Evolutionary conservation across 176 grass and related monocot species (phyloP).

Genomic region (Puya raimondii): DNA sequence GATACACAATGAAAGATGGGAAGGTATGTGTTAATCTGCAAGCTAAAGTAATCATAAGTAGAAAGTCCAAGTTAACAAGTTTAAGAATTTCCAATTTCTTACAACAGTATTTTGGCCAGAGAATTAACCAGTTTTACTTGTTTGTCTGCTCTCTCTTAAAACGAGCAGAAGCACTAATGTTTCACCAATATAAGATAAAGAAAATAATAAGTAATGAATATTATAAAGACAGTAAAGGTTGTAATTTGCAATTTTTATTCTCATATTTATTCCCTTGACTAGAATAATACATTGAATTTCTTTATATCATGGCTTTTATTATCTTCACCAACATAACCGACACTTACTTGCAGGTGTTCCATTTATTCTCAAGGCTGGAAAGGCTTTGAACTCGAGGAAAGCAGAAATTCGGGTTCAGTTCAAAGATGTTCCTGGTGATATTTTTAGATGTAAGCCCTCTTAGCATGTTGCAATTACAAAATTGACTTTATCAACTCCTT

Average conservation of each 20-base stretch:
- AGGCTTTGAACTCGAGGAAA: slow-evolving; percentile 91
- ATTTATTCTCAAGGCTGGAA: slow-evolving; percentile 98
- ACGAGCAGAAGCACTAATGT: too few relatives aligned
- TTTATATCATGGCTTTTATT: slow-evolving; percentile 5
- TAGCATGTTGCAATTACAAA: slow-evolving; percentile 1
- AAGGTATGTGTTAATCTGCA: slow-evolving; percentile 42
- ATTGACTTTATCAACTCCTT: not conserved
- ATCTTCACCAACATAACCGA: slow-evolving; percentile 21
- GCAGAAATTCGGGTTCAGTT: slow-evolving; percentile 98
- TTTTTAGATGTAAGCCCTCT: slow-evolving; percentile 69
- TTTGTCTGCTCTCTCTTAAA: too few relatives aligned
- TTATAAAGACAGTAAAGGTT: not conserved
- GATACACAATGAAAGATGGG: slow-evolving; percentile 99
- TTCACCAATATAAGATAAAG: not conserved
- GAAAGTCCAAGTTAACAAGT: too few relatives aligned
- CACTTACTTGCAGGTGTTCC: slow-evolving; percentile 70
- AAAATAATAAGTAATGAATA: not conserved
- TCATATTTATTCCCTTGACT: not conserved
- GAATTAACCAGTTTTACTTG: too few relatives aligned
- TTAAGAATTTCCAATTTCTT: too few relatives aligned
- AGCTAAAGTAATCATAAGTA: not conserved
- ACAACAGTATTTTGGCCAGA: too few relatives aligned
- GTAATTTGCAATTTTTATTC: not conserved
- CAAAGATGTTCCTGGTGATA: slow-evolving; percentile 99
- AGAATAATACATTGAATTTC: not conserved